Percentiles rank a stretch among this genome's conserved stretches.
phyloP scores from a whole-genome alignment of 139 green algal species.

The Chlamydomonas eustigma region DNA sequence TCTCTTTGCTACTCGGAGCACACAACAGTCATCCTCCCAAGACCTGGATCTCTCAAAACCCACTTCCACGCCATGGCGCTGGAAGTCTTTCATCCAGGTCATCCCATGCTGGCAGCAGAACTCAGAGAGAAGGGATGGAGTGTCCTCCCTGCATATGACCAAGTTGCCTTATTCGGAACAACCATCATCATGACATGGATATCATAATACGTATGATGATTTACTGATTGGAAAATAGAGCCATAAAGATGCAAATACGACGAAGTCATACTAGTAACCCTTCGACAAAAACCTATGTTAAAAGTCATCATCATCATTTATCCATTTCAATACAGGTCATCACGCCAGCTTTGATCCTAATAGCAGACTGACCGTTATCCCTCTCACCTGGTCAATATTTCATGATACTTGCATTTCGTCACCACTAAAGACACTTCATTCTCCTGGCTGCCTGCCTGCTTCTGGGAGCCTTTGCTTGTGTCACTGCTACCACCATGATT shows the following conservation, averaged over 20 bases:
- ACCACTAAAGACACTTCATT: slow-evolving; percentile 9
- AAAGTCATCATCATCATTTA: neutral
- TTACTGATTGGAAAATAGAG: neutral
- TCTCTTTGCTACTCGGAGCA: neutral
- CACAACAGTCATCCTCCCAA: slow-evolving; percentile 11
- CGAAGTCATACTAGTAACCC: neutral
- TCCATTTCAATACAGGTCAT: neutral
- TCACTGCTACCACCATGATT: neutral
- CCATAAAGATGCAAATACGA: neutral
- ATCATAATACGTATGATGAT: no score
- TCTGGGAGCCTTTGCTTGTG: neutral
- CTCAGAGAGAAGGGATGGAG: slow-evolving; percentile 18
- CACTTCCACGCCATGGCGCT: slow-evolving; percentile 3
- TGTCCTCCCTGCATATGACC: no score
- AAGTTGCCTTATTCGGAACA: no score
- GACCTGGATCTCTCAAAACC: neutral
- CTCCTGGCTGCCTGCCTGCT: neutral
- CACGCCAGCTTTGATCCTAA: neutral
- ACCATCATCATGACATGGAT: no score
- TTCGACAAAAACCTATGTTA: neutral
- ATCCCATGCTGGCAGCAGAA: slow-evolving; percentile 23
- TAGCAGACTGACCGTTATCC: neutral
- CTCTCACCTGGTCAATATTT: slow-evolving; percentile 22
- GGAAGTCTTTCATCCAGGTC: slow-evolving; percentile 18
- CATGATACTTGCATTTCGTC: slow-evolving; percentile 17